phyloP scores from a whole-genome alignment of 176 grass and related monocot species.

The Oryza rufipogon region DNA sequence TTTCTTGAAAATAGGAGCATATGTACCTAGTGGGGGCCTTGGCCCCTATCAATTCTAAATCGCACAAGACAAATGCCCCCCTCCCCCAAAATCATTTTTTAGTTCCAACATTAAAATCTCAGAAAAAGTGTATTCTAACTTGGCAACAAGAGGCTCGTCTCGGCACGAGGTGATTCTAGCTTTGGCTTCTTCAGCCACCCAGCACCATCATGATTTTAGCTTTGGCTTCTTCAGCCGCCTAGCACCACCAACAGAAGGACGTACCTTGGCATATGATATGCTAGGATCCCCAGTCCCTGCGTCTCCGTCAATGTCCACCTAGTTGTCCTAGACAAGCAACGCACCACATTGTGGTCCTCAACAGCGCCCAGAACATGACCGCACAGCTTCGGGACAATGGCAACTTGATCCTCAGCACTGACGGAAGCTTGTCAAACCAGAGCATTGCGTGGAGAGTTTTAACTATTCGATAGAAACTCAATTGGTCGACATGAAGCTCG shows the following conservation, averaged over 20 bases:
- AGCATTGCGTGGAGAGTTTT: slow-evolving; percentile 57
- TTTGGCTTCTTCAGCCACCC: slow-evolving; percentile 61
- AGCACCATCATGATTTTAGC: neutral
- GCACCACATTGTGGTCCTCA: slow-evolving; percentile 39
- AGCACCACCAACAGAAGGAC: slow-evolving; percentile 8
- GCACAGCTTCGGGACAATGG: slow-evolving; percentile 20
- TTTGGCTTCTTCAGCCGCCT: slow-evolving; percentile 58
- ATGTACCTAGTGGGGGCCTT: too few relatives aligned
- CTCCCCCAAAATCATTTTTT: too few relatives aligned
- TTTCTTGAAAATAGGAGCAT: too few relatives aligned
- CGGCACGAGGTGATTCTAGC: slow-evolving; percentile 45
- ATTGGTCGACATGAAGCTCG: slow-evolving; percentile 61
- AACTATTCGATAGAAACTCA: slow-evolving; percentile 53
- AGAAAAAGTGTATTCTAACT: too few relatives aligned
- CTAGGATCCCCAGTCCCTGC: neutral
- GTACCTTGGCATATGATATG: slow-evolving; percentile 53
- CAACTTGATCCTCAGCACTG: slow-evolving; percentile 44
- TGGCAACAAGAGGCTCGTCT: slow-evolving; percentile 54
- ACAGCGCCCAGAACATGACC: neutral
- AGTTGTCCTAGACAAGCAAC: slow-evolving; percentile 26
- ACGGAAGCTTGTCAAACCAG: neutral
- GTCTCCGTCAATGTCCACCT: slow-evolving; percentile 33
- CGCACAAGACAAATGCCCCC: too few relatives aligned
- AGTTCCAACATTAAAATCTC: too few relatives aligned
- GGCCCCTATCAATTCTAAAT: too few relatives aligned